A percentile compares a stretch with the other conserved stretches of the same genome.
phyloP scores from a whole-genome alignment of 768 basidiomycete species.

The Leccinum subgranulosum region DNA sequence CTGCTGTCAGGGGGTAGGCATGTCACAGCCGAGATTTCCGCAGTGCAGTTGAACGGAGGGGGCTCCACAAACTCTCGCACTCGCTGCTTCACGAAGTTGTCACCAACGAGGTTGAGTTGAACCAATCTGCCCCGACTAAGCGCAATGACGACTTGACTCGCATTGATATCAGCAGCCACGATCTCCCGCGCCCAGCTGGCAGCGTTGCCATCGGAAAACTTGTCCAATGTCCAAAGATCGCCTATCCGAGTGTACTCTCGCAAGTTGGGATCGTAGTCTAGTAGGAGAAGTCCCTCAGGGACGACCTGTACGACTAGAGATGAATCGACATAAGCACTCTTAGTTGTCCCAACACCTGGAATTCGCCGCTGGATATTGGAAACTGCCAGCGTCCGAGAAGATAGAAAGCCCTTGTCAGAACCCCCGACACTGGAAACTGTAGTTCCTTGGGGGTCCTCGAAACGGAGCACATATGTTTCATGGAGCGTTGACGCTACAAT shows the following conservation, averaged over 20 bases:
- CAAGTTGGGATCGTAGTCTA: conserved; percentile 51
- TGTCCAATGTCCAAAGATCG: conserved; percentile 39
- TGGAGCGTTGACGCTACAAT: conserved; percentile 59
- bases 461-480: conserved; percentile 50
- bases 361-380: conserved; percentile 47
- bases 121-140: conserved; percentile 51
- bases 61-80: conserved; percentile 24
- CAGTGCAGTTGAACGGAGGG: conserved; percentile 13
- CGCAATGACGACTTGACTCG: conserved; percentile 64
- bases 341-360: conserved; percentile 12
- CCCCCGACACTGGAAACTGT: conserved; percentile 23
- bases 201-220: conserved; percentile 20
- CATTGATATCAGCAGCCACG: conserved; percentile 66
- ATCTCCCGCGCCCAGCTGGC: conserved; percentile 41
- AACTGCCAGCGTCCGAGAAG: conserved; percentile 60
- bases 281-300: conserved; percentile 46
- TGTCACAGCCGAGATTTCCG: conserved; percentile 71
- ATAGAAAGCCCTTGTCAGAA: conserved; percentile 49
- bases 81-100: conserved; percentile 31
- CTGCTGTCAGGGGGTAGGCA: conserved; percentile 52
- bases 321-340: conserved; percentile 40
- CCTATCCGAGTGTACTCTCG: conserved; percentile 41
- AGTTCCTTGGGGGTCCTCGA: conserved; percentile 34
- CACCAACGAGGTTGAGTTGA: conserved; percentile 46
- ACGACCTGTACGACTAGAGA: conserved; percentile 74